phyloP scores from a whole-genome alignment of 2,329 filamentous ascomycete genomes.

The Ophiostoma tasmaniense region DNA sequence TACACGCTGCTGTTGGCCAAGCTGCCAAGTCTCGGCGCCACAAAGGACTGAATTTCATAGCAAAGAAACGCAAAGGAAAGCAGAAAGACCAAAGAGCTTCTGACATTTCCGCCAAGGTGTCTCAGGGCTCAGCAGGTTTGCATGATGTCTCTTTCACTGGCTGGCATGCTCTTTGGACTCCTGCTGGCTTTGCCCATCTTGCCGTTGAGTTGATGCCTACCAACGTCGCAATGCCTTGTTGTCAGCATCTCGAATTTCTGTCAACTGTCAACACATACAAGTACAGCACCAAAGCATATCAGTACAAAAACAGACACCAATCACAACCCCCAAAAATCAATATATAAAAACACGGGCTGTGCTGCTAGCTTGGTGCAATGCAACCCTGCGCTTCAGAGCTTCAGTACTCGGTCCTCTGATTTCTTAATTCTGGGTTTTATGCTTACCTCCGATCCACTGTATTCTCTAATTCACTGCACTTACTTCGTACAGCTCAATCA shows the following conservation, averaged over 20 bases:
- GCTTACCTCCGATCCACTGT: not conserved
- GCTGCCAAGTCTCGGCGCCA: not conserved
- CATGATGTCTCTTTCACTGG: not conserved
- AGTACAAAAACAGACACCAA: not conserved
- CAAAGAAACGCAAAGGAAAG: not conserved
- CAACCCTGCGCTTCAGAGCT: not conserved
- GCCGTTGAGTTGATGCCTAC: not conserved
- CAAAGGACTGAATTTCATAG: not conserved
- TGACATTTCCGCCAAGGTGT: not conserved
- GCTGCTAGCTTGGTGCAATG: not conserved
- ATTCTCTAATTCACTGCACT: not conserved
- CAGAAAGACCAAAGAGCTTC: not conserved
- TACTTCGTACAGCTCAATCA: not conserved
- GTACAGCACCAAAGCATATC: too few relatives aligned
- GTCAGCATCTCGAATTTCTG: not conserved
- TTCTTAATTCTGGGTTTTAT: not conserved
- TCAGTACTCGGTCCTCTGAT: not conserved
- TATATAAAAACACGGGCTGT: not conserved
- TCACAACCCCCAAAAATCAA: not conserved
- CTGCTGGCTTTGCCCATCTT: not conserved
- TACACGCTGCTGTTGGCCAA: not conserved
- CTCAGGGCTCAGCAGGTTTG: not conserved
- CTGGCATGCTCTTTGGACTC: not conserved
- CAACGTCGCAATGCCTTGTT: not conserved
- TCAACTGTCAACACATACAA: too few relatives aligned